A percentile compares a stretch with the other conserved stretches of the same genome.
phyloP scores from a whole-genome alignment of 129 eudicot genomes.

The Centrapalus pauciflorus region DNA sequence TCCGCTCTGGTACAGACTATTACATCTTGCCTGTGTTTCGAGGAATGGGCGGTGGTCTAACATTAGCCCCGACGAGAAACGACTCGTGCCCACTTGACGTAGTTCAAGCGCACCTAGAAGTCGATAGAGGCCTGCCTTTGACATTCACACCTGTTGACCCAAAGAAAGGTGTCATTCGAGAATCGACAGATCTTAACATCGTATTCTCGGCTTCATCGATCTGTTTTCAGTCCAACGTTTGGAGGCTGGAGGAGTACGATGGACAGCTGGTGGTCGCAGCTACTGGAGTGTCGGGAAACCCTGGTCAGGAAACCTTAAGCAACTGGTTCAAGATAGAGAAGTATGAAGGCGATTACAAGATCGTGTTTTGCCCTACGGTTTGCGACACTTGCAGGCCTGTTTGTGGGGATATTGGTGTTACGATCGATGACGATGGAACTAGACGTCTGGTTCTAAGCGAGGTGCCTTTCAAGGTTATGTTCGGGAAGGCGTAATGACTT shows the following conservation, averaged over 20 bases:
- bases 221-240: slow-evolving; percentile 41
- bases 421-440: slow-evolving; percentile 27
- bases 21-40: slow-evolving; percentile 51
- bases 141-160: slow-evolving; percentile 40
- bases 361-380: slow-evolving; percentile 45
- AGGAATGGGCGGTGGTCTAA: slow-evolving; percentile 62
- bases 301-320: slow-evolving; percentile 32
- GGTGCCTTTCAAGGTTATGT: slow-evolving; percentile 36
- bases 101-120: slow-evolving; percentile 38
- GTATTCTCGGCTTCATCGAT: slow-evolving; percentile 29
- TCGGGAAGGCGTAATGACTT: slow-evolving; percentile 28
- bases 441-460: slow-evolving; percentile 33
- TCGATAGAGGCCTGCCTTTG: slow-evolving; percentile 32
- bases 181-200: slow-evolving; percentile 48
- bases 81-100: slow-evolving; percentile 44
- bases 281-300: slow-evolving; percentile 47
- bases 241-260: slow-evolving; percentile 37
- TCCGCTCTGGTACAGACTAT: slow-evolving; percentile 38
- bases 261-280: slow-evolving; percentile 26
- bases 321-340: slow-evolving; percentile 57
- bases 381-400: slow-evolving; percentile 34
- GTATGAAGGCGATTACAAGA: slow-evolving; percentile 32
- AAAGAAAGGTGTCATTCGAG: slow-evolving; percentile 41
- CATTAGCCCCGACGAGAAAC: slow-evolving; percentile 27
- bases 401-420: slow-evolving; percentile 44